Base-by-base conservation (phyloP, 805 yeast species). In the Candida ortonii region DNA sequence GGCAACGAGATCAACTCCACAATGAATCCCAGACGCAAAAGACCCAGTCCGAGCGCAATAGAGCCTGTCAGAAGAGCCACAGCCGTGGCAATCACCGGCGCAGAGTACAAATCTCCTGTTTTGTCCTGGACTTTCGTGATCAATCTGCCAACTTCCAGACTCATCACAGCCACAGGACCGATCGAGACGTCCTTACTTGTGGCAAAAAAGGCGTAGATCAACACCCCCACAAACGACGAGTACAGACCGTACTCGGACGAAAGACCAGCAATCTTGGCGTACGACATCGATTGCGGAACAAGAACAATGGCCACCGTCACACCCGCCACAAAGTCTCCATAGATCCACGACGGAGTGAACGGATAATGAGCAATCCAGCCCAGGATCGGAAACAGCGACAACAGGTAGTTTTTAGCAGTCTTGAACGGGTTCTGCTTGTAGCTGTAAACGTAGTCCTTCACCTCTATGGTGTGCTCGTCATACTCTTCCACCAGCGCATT, bases 91-190 rank as follows among this genome's bases (percentile, higher is more conserved):
- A 89, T 84, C 30, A 71, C 70, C 1, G 89, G 86, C 3, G 78
- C 83, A 0, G 76, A 70, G 43, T 70, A 67, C 10, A 22, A 16
- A 28, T 57, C 55, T 21, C 53, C 53, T 27, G 50, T 31, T 40
- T 67, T 71, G 9, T 48, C 65, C 42, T 75, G 74, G 8, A 88
- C 93, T 31, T 68, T 66, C 17, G 76, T 70, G 36, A 89, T 70
- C 36, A 85, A 87, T 57, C 81, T 84, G 31, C 89, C 80, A 22
- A 85, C 87, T 57, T 87, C 89, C 46, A 78, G 59, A 11, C 95
- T 84, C 95, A 89, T 88, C 38, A 89, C 97, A 9, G 97, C 97
- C 22, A 89, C 97, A 8, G 97, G 97, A 17, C 97, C 97, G 50
- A 89, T 88, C 41, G 94, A 83, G 23, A 89, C 95, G 68, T 89